Conservation (phyloP, 192 early-diverging fungal species). For the Chytriomyces sp. region DNA sequence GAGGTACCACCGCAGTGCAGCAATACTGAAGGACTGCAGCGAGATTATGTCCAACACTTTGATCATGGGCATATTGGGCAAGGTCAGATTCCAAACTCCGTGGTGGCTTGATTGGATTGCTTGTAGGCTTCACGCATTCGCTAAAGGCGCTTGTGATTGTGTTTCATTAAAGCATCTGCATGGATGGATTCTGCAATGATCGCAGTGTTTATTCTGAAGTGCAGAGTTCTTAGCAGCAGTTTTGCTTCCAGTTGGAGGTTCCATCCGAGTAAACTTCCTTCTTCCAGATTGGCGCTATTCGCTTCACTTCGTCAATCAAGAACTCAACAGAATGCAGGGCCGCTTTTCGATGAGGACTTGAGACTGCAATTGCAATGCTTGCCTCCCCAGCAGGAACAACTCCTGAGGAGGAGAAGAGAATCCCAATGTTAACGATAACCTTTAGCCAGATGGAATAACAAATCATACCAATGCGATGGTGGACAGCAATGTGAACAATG, state of each 20-base stretch:
- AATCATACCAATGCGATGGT: constrained; percentile 65
- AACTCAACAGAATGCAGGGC: constrained; percentile 77
- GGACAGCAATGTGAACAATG: constrained; percentile 73
- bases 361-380: constrained; percentile 81
- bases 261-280: constrained; percentile 88
- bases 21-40: too few species aligned
- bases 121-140: too few species aligned
- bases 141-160: too few species aligned
- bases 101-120: too few species aligned
- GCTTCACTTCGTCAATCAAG: constrained; percentile 92
- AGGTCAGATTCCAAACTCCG: too few species aligned
- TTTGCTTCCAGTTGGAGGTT: constrained; percentile 70
- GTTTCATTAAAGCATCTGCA: too few species aligned
- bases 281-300: constrained; percentile 90
- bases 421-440: too few species aligned
- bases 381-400: constrained; percentile 79
- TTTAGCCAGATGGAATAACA: too few species aligned
- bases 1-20: too few species aligned
- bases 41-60: too few species aligned
- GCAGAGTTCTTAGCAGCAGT: constrained; percentile 20
- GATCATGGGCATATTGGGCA: too few species aligned
- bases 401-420: constrained; percentile 40
- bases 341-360: constrained; percentile 78
- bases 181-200: too few species aligned
- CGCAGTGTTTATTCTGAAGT: background rate